Evolutionary conservation across 192 early-diverging fungal genomes (phyloP), one percentile per base, ranked within the genome.

Genomic region (Linnemannia schmuckeri): DNA sequence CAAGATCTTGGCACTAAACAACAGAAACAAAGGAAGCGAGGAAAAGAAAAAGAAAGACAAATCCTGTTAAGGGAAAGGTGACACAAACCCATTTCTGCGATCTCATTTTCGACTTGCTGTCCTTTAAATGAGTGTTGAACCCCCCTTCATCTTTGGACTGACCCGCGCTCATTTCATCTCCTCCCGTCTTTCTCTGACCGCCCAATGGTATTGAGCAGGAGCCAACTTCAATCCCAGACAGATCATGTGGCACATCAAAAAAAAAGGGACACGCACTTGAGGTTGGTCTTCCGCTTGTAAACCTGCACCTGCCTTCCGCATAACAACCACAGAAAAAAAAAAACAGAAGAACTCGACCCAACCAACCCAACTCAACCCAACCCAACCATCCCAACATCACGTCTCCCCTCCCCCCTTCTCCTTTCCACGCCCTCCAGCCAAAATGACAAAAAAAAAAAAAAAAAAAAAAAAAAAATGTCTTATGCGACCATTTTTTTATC

Each of bases 1-100:
- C 72, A 99, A 93, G 22, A 96, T 96, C 90, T 99, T 99, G 61
- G 98, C 98, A 81, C 95, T 96, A 89, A 1, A 47, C 33, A 76
- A 47, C 37, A 79, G 41, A 6, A n/a, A 24, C 33, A 38, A 33
- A 57, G 4, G n/a, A 42, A 74, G 41, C 30, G 30, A 70, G 57
- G 75, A 35, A 77, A 77, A 57, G 61, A 3, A 46, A 55, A 9
- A 49, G 35, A 40, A 9, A 18, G 15, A 77, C 18, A 42, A 66
- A 76, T 18, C 38, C 18, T 38, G 70, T 42, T 72, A 72, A n/a
- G 8, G 70, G 37, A 41, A 72, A n/a, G 77, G 83, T 79, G 69
- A 85, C 83, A 85, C 78, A 85, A 85, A 54, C 38, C 55, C 41
- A 35, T 73, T 71, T 44, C 70, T 37, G 46, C 70, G 20, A 30